These are phyloP conservation scores for Tagetes patula DNA, from an alignment of 129 eudicot genomes.

Conservation along the genomic window DNA sequence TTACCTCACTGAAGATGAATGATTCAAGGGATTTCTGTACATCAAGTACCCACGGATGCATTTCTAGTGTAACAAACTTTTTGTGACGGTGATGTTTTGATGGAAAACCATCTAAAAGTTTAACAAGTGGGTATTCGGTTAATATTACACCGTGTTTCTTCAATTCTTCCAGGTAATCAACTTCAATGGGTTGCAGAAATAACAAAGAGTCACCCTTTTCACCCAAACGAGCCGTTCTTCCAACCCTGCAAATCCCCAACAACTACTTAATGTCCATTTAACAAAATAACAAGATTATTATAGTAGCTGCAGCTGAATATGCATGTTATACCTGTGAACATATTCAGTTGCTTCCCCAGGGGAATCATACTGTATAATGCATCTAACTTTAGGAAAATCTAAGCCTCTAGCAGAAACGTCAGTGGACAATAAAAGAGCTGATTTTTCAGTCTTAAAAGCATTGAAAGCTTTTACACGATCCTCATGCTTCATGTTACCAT, in stretches of 20 bases:
- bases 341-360: slow-evolving; percentile 98
- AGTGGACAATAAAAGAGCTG: slow-evolving; percentile 84
- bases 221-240: slow-evolving; percentile 99
- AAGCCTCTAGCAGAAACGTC: slow-evolving; percentile 97
- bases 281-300: neutral
- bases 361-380: slow-evolving; percentile 94
- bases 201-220: slow-evolving; percentile 87
- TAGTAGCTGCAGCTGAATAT: neutral
- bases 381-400: slow-evolving; percentile 88
- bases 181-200: slow-evolving; percentile 90
- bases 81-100: slow-evolving; percentile 44
- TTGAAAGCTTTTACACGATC: slow-evolving; percentile 77
- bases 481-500: slow-evolving; percentile 91
- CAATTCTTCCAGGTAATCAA: slow-evolving; percentile 71
- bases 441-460: slow-evolving; percentile 73
- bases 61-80: slow-evolving; percentile 72
- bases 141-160: slow-evolving; percentile 78
- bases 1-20: slow-evolving; percentile 55
- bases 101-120: slow-evolving; percentile 73
- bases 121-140: slow-evolving; percentile 72
- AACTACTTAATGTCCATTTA: neutral
- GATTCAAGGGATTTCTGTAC: slow-evolving; percentile 85
- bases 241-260: slow-evolving; percentile 63
- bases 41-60: slow-evolving; percentile 84
- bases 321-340: slow-evolving; percentile 70